A percentile compares a stretch with the other conserved stretches of the same genome.
phyloP scores from a whole-genome alignment of 2,329 filamentous ascomycete species.

The Beauveria rudraprayagi region DNA sequence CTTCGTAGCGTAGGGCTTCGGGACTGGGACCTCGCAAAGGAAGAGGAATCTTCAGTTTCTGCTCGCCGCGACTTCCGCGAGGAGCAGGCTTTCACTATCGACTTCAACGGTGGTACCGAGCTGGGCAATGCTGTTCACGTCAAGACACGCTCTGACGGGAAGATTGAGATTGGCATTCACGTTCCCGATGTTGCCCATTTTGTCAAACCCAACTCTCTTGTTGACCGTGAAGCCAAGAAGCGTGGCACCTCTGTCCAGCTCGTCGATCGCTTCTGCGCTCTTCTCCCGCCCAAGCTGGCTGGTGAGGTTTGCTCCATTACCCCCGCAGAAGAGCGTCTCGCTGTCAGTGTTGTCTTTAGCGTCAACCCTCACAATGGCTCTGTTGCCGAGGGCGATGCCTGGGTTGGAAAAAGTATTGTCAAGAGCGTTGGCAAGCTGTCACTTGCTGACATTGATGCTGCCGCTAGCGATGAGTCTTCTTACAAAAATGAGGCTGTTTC shows the following conservation, averaged over 20 bases:
- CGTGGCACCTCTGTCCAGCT: slow-evolving; percentile 93
- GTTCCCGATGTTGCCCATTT: slow-evolving; percentile 95
- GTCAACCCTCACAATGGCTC: slow-evolving; percentile 74
- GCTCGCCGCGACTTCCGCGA: slow-evolving; percentile 82
- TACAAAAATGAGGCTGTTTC: slow-evolving; percentile 58
- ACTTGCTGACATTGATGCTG: slow-evolving; percentile 77
- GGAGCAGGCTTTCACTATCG: slow-evolving; percentile 85
- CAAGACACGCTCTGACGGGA: slow-evolving; percentile 73
- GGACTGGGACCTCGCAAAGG: slow-evolving; percentile 80
- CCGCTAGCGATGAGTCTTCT: slow-evolving; percentile 56
- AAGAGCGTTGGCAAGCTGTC: slow-evolving; percentile 83
- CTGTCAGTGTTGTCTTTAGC: slow-evolving; percentile 87
- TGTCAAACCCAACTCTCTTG: slow-evolving; percentile 89
- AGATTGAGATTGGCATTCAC: slow-evolving; percentile 90
- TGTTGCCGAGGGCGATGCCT: slow-evolving; percentile 77
- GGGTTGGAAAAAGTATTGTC: slow-evolving; percentile 89
- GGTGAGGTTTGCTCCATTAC: slow-evolving; percentile 80
- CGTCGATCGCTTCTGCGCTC: slow-evolving; percentile 77
- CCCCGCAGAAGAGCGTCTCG: slow-evolving; percentile 81
- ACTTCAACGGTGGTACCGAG: slow-evolving; percentile 79
- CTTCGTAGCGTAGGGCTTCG: slow-evolving; percentile 86
- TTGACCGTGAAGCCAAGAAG: slow-evolving; percentile 96
- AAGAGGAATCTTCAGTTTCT: slow-evolving; percentile 66
- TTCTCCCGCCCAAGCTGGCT: slow-evolving; percentile 81
- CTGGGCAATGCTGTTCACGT: slow-evolving; percentile 90